Evolutionary conservation across 2,329 filamentous ascomycete genomes (phyloP).

Genomic region (Cladosporium sp.): DNA sequence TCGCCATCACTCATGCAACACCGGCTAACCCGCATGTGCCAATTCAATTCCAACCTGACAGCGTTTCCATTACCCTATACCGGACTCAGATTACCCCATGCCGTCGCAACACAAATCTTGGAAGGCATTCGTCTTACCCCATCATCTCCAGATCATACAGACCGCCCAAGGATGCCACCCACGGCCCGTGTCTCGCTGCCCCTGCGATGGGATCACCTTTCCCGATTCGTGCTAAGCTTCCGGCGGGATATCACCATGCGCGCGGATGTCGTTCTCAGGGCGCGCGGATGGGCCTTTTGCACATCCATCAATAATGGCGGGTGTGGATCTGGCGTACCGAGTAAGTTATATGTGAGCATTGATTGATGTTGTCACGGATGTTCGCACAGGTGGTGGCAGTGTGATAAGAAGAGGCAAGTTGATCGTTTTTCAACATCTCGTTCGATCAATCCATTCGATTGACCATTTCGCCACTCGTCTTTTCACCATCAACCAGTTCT

Average conservation of each 20-base stretch:
- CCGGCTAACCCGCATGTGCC: slow-evolving; percentile 7
- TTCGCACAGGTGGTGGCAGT: not conserved
- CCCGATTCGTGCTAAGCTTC: slow-evolving; percentile 17
- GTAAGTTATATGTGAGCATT: not conserved
- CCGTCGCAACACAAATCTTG: not conserved
- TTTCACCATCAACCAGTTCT: not conserved
- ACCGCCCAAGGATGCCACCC: not conserved
- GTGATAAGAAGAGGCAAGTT: not conserved
- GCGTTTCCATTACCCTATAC: slow-evolving; percentile 16
- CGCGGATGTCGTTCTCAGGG: slow-evolving; percentile 11
- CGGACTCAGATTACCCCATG: slow-evolving; percentile 10
- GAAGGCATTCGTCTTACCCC: not conserved
- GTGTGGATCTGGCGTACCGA: not conserved
- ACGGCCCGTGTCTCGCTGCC: not conserved
- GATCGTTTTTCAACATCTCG: not conserved
- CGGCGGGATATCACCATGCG: slow-evolving; percentile 4
- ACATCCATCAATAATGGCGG: not conserved
- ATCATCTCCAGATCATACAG: not conserved
- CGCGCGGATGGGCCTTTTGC: not conserved
- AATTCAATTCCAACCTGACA: not conserved
- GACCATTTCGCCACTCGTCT: not conserved
- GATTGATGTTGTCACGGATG: not conserved
- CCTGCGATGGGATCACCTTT: slow-evolving; percentile 15
- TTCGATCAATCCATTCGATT: not conserved
- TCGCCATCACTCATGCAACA: not conserved